phyloP scores from a whole-genome alignment of 768 basidiomycete genomes.

The Boletus patriciae region DNA sequence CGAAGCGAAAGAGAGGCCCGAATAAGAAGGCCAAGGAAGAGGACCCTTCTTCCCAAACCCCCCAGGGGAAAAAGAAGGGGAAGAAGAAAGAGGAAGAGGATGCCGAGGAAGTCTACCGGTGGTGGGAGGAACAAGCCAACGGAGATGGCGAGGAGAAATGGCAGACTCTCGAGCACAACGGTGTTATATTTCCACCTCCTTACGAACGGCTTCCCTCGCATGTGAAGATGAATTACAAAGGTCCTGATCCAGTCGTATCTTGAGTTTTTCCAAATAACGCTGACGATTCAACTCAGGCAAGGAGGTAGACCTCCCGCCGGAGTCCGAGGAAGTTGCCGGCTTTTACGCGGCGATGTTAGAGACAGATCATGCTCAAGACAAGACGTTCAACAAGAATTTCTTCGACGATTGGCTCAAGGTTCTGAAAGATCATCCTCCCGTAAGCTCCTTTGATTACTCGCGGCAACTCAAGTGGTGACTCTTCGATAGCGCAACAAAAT shows the following conservation, averaged over 20 bases:
- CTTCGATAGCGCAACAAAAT: constrained; percentile 60
- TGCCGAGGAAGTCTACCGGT: constrained; percentile 70
- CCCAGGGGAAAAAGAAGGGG: constrained; percentile 55
- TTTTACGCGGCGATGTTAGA: constrained; percentile 94
- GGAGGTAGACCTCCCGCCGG: constrained; percentile 72
- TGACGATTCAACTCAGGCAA: constrained; percentile 55
- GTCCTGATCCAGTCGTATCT: constrained; percentile 44
- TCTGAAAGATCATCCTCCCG: constrained; percentile 80
- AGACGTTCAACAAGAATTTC: constrained; percentile 90
- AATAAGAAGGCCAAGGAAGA: constrained; percentile 59
- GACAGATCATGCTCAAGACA: constrained; percentile 88
- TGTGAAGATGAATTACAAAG: constrained; percentile 95
- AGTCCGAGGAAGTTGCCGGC: constrained; percentile 93
- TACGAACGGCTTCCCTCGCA: constrained; percentile 80
- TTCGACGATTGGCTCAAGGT: constrained; percentile 86
- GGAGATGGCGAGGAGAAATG: constrained; percentile 84
- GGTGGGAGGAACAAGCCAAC: constrained; percentile 82
- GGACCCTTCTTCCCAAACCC: constrained; percentile 36
- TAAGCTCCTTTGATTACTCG: constrained; percentile 41
- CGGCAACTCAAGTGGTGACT: constrained; percentile 10
- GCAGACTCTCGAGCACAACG: constrained; percentile 92
- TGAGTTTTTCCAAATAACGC: constrained; percentile 4
- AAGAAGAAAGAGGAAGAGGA: constrained; percentile 60
- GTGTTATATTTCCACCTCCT: constrained; percentile 93
- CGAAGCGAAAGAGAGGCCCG: constrained; percentile 45